A percentile compares a stretch with the other conserved stretches of the same genome.
Evolutionary conservation across 2,329 filamentous ascomycete species (phyloP).

Genomic region (Aurifilum marmelostoma): DNA sequence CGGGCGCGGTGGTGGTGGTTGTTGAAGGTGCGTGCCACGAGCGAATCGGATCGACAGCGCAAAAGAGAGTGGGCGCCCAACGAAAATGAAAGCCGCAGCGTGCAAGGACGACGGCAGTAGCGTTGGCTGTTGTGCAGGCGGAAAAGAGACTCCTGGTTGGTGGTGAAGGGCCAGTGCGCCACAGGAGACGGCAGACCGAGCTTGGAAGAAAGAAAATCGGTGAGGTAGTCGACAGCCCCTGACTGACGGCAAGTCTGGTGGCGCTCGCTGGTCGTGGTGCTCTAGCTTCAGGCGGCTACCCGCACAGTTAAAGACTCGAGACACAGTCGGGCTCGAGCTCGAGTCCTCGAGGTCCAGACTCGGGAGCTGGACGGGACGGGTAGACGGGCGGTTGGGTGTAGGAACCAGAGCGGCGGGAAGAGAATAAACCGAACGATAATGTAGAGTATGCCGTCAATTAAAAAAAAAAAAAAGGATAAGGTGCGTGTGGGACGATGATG

Average conservation of each 20-base stretch:
- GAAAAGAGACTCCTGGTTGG: neutral
- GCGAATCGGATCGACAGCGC: neutral
- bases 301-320: neutral
- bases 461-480: neutral
- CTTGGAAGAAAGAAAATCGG: neutral
- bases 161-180: neutral
- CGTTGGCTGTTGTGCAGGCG: neutral
- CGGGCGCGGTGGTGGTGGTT: too few species aligned
- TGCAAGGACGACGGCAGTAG: neutral
- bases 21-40: neutral
- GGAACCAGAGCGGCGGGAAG: slow-evolving; percentile 5
- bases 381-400: slow-evolving; percentile 4
- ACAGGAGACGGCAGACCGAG: neutral
- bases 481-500: neutral
- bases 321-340: neutral
- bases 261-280: neutral
- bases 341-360: neutral
- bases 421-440: neutral
- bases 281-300: neutral
- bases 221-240: neutral
- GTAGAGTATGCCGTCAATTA: neutral
- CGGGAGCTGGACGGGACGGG: slow-evolving; percentile 13
- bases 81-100: neutral
- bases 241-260: neutral
- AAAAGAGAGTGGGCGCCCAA: neutral